These are phyloP conservation scores for Maudiozyma pseudohumilis DNA, from an alignment of 805 yeast species.

Conservation along the genomic window DNA sequence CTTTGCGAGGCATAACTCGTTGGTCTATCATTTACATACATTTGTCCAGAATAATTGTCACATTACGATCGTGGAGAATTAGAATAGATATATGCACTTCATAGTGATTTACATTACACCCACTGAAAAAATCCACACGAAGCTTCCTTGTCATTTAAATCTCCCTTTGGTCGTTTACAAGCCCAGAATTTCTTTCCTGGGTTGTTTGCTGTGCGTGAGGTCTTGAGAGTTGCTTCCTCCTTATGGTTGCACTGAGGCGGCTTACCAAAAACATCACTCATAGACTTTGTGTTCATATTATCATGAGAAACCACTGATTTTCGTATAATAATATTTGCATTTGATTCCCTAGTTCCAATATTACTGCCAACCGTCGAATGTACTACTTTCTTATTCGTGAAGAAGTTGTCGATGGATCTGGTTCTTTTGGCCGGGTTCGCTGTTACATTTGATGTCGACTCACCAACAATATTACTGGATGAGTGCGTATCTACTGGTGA, in stretches of 20 bases:
- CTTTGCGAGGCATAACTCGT: background rate
- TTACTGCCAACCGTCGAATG: background rate
- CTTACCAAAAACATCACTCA: constrained; percentile 18
- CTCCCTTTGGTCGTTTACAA: constrained; percentile 34
- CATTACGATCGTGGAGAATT: too few relatives aligned
- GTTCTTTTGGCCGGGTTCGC: constrained; percentile 1
- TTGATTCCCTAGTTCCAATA: background rate
- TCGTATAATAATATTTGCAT: background rate
- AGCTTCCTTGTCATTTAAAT: constrained; percentile 20
- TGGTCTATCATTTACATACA: background rate
- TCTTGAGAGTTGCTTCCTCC: constrained; percentile 36
- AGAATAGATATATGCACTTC: background rate
- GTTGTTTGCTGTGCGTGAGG: constrained; percentile 35
- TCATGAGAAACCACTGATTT: background rate
- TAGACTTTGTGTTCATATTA: background rate
- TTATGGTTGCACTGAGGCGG: constrained; percentile 42
- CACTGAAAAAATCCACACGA: constrained; percentile 50
- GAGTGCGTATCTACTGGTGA: background rate
- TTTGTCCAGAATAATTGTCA: background rate
- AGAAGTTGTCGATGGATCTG: constrained; percentile 8
- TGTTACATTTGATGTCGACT: background rate
- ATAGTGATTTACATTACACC: constrained; percentile 23
- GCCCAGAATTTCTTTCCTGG: constrained; percentile 48
- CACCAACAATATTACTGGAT: background rate
- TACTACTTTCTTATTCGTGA: background rate